A percentile compares a stretch with the other conserved stretches of the same genome.
phyloP scores from a whole-genome alignment of 208 protist species.

The Acanthamoeba lugdunensis region DNA sequence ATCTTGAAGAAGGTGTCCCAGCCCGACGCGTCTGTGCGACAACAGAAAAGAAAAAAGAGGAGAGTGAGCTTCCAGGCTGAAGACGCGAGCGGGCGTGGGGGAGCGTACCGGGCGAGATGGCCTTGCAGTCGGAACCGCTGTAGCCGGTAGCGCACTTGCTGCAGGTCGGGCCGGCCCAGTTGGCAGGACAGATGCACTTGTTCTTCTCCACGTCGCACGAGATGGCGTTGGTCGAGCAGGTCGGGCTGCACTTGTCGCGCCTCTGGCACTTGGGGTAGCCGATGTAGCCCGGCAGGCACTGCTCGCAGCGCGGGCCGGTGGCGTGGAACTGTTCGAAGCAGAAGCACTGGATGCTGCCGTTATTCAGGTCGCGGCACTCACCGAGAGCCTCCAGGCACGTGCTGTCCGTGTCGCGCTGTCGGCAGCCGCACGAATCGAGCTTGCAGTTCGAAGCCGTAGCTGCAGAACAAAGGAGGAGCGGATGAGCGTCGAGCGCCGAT shows the following conservation, averaged over 20 bases:
- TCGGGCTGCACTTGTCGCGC: conserved; percentile 43
- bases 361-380: not conserved
- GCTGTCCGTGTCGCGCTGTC: not conserved
- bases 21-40: not conserved
- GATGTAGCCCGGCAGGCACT: conserved; percentile 61
- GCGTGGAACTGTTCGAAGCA: not conserved
- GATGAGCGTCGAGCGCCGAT: too few species aligned
- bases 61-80: too few species aligned
- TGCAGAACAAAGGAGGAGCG: not conserved
- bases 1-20: conserved; percentile 71
- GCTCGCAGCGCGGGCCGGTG: conserved; percentile 12
- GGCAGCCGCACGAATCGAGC: not conserved
- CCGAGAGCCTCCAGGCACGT: not conserved
- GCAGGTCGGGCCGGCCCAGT: conserved; percentile 70
- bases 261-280: not conserved
- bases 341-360: conserved; percentile 9
- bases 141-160: conserved; percentile 39
- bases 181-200: conserved; percentile 64
- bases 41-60: not conserved
- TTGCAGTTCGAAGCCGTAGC: not conserved
- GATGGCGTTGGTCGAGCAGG: conserved; percentile 28
- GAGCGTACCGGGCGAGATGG: not conserved
- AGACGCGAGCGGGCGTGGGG: not conserved
- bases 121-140: conserved; percentile 33
- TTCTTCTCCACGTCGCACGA: conserved; percentile 58